Evolutionary conservation across 2,329 filamentous ascomycete genomes (phyloP).

Genomic region (Colletotrichum scovillei): DNA sequence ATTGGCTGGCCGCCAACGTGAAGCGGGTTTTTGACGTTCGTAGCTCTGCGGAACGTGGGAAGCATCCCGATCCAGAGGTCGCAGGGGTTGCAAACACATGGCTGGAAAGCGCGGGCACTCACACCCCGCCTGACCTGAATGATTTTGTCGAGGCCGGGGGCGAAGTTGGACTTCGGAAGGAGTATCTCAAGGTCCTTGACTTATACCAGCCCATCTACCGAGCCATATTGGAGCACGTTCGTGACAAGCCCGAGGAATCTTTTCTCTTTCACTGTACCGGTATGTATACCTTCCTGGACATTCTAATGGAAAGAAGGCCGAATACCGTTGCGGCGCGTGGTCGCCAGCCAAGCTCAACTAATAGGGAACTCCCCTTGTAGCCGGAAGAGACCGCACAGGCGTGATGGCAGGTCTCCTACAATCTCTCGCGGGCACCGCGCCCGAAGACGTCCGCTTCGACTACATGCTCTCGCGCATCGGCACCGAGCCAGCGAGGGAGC

Average conservation of each 20-base stretch:
- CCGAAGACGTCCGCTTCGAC: constrained; percentile 57
- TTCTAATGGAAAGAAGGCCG: no score
- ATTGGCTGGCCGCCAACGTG: constrained; percentile 51
- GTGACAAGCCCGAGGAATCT: constrained; percentile 56
- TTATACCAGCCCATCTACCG: constrained; percentile 55
- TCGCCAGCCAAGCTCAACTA: background rate
- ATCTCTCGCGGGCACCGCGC: constrained; percentile 58
- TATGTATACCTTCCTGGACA: constrained; percentile 43
- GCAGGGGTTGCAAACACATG: constrained; percentile 59
- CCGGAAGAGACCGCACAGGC: constrained; percentile 66
- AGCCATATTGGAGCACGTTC: constrained; percentile 59
- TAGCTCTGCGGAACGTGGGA: constrained; percentile 54
- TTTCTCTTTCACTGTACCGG: constrained; percentile 67
- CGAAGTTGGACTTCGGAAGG: constrained; percentile 54
- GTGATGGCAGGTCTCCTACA: constrained; percentile 63
- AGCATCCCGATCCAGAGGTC: constrained; percentile 56
- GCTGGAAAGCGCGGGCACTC: constrained; percentile 48
- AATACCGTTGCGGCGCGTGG: no score
- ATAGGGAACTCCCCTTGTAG: constrained; percentile 44
- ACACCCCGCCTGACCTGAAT: constrained; percentile 49
- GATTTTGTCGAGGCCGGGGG: constrained; percentile 59
- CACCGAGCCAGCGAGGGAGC: constrained; percentile 60
- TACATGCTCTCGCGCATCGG: constrained; percentile 67
- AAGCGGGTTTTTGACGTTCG: constrained; percentile 64
- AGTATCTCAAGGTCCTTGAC: constrained; percentile 60